A percentile compares a stretch with the other conserved stretches of the same genome.
phyloP scores from a whole-genome alignment of 345 rosid species.

The Carallia brachiata region DNA sequence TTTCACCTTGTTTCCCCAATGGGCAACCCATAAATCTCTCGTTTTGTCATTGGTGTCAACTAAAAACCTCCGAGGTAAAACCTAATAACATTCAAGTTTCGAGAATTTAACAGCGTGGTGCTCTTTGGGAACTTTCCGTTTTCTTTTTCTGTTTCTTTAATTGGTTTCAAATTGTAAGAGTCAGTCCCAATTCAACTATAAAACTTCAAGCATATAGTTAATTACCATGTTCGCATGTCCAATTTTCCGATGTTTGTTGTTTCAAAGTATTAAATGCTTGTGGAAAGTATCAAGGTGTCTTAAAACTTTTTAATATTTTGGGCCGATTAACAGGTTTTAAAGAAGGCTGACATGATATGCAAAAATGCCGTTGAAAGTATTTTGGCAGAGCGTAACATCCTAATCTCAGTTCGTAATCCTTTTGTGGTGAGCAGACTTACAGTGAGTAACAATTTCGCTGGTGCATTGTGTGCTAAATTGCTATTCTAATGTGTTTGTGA shows the following conservation, averaged over 20 bases:
- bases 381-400: conserved; percentile 89
- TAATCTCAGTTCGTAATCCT: conserved; percentile 91
- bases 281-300: conserved; percentile 1
- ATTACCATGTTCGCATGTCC: not conserved
- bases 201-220: no score
- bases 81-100: no score
- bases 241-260: not conserved
- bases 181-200: no score
- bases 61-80: no score
- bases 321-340: conserved; percentile 60
- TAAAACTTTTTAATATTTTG: not conserved
- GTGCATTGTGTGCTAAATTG: conserved; percentile 9
- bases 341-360: conserved; percentile 93
- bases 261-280: not conserved
- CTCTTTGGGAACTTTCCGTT: no score
- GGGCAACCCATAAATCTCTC: no score
- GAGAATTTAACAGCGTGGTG: no score
- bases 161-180: no score
- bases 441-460: conserved; percentile 11
- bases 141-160: no score
- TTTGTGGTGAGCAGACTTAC: conserved; percentile 72
- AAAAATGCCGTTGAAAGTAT: conserved; percentile 98
- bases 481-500: conserved; percentile 23
- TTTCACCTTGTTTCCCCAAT: not conserved
- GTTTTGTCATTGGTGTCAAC: no score